Conservation (phyloP, 164 flowering plant genomes). For the Dillenia suffruticosa region DNA sequence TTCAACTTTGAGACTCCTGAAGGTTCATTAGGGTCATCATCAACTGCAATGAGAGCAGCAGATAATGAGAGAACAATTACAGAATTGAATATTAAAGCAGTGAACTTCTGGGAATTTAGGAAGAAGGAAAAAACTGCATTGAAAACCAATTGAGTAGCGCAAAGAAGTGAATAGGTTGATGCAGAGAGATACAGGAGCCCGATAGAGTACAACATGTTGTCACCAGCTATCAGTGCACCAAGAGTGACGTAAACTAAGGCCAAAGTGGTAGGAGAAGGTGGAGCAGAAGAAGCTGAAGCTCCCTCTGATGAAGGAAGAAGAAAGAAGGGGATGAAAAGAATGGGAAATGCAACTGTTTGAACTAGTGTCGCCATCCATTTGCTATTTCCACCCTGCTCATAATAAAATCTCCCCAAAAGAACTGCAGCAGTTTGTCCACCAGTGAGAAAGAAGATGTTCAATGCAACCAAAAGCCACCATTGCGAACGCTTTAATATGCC, state of each 20-base stretch:
- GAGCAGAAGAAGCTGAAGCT: constrained; percentile 1
- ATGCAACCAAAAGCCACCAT: constrained; percentile 32
- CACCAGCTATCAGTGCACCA: constrained; percentile 25
- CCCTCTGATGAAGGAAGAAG: constrained; percentile 7
- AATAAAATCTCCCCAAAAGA: constrained; percentile 39
- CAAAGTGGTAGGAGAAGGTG: constrained; percentile 10
- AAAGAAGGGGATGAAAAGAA: constrained; percentile 23
- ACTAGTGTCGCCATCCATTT: constrained; percentile 49
- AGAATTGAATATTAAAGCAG: constrained; percentile 27
- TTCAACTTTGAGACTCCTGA: constrained; percentile 14
- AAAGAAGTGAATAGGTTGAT: constrained; percentile 34
- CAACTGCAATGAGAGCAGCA: constrained; percentile 22
- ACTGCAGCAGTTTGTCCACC: constrained; percentile 36
- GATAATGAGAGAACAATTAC: constrained; percentile 28
- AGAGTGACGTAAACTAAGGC: constrained; percentile 19
- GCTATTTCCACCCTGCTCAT: constrained; percentile 42
- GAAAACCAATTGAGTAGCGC: constrained; percentile 31
- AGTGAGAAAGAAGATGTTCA: constrained; percentile 25
- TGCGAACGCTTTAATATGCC: constrained; percentile 8
- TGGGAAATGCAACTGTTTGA: constrained; percentile 40
- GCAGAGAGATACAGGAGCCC: constrained; percentile 33
- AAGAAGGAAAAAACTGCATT: constrained; percentile 29
- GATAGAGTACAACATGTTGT: constrained; percentile 28
- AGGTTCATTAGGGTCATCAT: constrained; percentile 4
- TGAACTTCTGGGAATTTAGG: constrained; percentile 33